Evolutionary conservation across 352 stramenopile species (phyloP).

Genomic region (Phytophthora tubulina): DNA sequence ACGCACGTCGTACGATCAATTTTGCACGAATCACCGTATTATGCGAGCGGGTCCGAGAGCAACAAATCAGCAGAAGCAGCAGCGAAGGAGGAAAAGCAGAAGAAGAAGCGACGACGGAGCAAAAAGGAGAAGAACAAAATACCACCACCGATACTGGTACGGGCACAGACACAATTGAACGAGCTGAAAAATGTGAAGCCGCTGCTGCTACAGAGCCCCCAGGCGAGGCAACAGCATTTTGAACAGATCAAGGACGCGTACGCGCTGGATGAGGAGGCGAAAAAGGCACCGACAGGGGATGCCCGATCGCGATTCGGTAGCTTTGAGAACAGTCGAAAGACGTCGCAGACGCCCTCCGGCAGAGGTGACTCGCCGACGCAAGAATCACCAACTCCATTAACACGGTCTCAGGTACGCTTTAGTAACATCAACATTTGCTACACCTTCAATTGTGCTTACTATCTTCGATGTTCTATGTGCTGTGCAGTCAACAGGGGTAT

Average conservation of each 20-base stretch:
- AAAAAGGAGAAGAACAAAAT: constrained; percentile 49
- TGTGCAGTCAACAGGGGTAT: constrained; percentile 12
- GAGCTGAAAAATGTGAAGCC: constrained; percentile 49
- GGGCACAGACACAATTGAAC: constrained; percentile 43
- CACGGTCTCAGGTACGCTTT: constrained; percentile 27
- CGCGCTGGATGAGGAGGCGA: constrained; percentile 44
- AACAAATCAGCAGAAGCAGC: constrained; percentile 10
- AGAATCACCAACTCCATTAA: neutral
- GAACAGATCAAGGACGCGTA: constrained; percentile 67
- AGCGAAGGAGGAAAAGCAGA: constrained; percentile 28
- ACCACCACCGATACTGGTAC: constrained; percentile 17
- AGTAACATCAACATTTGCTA: neutral
- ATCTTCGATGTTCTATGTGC: neutral
- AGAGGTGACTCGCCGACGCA: constrained; percentile 7
- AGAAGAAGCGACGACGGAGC: constrained; percentile 45
- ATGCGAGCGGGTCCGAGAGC: neutral
- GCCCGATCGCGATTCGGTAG: constrained; percentile 20
- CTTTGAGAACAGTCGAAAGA: constrained; percentile 38
- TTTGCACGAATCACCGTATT: neutral
- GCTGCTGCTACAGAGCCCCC: constrained; percentile 21
- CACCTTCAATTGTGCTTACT: neutral
- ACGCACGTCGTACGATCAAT: constrained; percentile 16
- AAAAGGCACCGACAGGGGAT: constrained; percentile 32
- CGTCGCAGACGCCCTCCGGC: constrained; percentile 18
- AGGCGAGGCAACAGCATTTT: constrained; percentile 50